These are phyloP conservation scores for Cyberlindnera subsufficiens DNA, from an alignment of 805 yeast species.

Conservation along the genomic window DNA sequence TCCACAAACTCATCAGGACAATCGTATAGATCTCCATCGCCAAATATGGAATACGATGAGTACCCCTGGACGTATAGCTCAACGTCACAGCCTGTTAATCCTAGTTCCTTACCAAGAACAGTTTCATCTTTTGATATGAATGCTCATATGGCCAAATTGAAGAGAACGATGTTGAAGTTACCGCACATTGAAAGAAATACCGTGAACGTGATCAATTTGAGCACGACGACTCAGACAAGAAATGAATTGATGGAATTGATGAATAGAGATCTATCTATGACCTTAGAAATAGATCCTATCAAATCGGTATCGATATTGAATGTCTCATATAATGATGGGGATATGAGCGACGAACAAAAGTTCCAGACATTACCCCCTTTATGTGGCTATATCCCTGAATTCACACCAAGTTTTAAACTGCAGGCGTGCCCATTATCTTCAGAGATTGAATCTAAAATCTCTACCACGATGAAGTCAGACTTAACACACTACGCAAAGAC, in stretches of 20 bases:
- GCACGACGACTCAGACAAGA: conserved; percentile 1
- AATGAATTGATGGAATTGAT: conserved; percentile 13
- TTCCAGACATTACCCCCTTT: conserved; percentile 23
- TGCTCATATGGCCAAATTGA: conserved; percentile 1
- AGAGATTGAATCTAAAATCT: conserved; percentile 43
- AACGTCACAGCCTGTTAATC: conserved; percentile 1
- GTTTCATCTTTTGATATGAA: conserved; percentile 6
- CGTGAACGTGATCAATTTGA: conserved; percentile 7
- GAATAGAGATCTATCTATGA: conserved; percentile 4
- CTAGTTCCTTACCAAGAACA: conserved; percentile 19
- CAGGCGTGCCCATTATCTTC: conserved; percentile 51
- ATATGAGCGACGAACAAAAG: conserved; percentile 6
- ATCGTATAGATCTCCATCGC: conserved; percentile 28
- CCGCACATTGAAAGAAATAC: conserved; percentile 23
- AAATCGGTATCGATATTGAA: conserved; percentile 25
- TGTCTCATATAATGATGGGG: conserved; percentile 17
- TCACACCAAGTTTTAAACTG: conserved; percentile 28
- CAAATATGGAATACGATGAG: conserved; percentile 32
- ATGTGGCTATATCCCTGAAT: conserved; percentile 22
- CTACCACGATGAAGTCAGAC: conserved; percentile 48
- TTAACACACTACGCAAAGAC: conserved; percentile 21
- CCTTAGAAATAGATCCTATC: conserved; percentile 13
- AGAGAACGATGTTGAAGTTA: conserved; percentile 24
- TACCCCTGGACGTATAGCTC: conserved; percentile 29
- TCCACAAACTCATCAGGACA: conserved; percentile 25